Base-by-base conservation (phyloP, 2,329 filamentous ascomycete species). In the Alternaria sp. region DNA sequence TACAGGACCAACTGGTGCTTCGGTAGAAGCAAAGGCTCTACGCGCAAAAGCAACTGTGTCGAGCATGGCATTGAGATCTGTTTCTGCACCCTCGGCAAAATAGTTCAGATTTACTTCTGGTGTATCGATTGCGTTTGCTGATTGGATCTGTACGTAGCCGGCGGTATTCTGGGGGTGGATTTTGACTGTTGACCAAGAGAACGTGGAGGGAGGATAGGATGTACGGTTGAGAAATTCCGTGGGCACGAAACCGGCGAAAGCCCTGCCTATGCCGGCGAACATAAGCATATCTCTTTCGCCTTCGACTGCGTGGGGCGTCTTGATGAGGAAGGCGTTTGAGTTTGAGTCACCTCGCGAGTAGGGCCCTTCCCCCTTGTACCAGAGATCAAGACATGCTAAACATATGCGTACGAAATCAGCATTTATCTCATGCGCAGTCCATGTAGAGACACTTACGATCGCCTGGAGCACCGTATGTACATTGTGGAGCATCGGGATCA, bases 91-190 rank as follows among this genome's bases (percentile, higher is more conserved):
- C 0, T 79, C 60, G 14, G 52, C 64, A 41, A 75, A 75, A 60
- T 68, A 67, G 50, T 74, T 71, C 52, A 74, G 54, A 18, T 69
- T 70, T 65, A 92, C 88, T 5, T 85, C 73, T 0, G 90, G 90
- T 2, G 81, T 79, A 53, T 90, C 88, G 0, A 84, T 83, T 0
- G 89, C 89, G 70, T 92, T 84, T 0, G 83, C 76, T 0, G 85
- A 87, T 11, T 80, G 80, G 9, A 92, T 83, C 10, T 77, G 82
- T 5, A 92, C 87, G 2, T 82, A 84, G 6, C 90, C 90, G 3
- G 71, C 80, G 72, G 75, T 72, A 70, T 91, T 90, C 48, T 85
- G 85, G 0, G 88, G 83, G 68, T 89, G 87, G 0, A 85, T 84
- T 74, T 89, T 88, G 46, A 91, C 80, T 0, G 84, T 81, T n/a